Conservation (phyloP, 1,139 yeast genomes). For the Hansenula sp. region DNA sequence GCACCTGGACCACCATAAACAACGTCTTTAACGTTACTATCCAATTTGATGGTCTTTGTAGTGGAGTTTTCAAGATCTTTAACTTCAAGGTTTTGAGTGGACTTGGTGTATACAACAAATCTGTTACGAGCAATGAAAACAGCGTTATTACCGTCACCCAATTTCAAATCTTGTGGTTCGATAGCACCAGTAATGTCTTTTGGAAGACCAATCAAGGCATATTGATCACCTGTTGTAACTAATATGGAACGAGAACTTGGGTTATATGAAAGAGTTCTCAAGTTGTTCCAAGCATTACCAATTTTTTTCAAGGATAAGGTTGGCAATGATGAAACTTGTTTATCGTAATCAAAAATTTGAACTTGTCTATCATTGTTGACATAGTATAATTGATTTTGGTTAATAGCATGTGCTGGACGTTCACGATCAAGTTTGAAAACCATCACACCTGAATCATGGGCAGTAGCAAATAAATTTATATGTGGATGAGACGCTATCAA, state of each 20-base stretch:
- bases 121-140: constrained; percentile 91
- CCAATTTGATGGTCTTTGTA: constrained; percentile 78
- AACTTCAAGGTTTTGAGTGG: constrained; percentile 65
- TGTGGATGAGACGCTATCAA: constrained; percentile 82
- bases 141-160: constrained; percentile 84
- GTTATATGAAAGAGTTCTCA: constrained; percentile 82
- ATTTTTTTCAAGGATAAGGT: constrained; percentile 79
- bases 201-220: constrained; percentile 76
- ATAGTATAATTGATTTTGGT: constrained; percentile 66
- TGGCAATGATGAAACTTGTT: constrained; percentile 63
- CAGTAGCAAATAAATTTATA: constrained; percentile 90
- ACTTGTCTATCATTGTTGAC: constrained; percentile 86
- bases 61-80: constrained; percentile 77
- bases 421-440: constrained; percentile 97
- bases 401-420: constrained; percentile 82
- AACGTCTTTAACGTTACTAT: constrained; percentile 68
- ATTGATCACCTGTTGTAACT: constrained; percentile 72
- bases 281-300: constrained; percentile 83
- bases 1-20: constrained; percentile 80
- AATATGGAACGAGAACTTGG: constrained; percentile 87
- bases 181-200: constrained; percentile 89
- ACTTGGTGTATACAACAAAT: constrained; percentile 74
- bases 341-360: constrained; percentile 67
- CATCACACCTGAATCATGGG: constrained; percentile 97
- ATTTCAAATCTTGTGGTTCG: constrained; percentile 75